These are phyloP conservation scores for Diaporthe caulivora DNA, from an alignment of 2,329 filamentous ascomycete genomes.

Conservation along the genomic window DNA sequence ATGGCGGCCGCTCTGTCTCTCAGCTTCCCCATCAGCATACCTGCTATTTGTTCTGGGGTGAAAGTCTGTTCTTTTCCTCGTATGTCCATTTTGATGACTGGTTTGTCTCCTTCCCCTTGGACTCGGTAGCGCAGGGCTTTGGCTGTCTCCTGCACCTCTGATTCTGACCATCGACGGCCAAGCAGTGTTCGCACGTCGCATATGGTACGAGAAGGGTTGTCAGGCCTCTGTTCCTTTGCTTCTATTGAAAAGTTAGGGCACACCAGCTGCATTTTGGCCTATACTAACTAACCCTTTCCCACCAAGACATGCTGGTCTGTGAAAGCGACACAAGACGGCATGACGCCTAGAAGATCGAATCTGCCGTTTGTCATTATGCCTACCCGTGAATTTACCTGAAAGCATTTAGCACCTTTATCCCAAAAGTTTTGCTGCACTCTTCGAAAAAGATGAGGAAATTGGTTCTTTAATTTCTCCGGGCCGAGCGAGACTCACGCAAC, in stretches of 20 bases:
- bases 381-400: neutral
- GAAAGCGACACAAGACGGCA: constrained; percentile 7
- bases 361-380: neutral
- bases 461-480: neutral
- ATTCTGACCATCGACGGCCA: neutral
- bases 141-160: neutral
- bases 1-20: neutral
- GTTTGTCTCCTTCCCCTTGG: neutral
- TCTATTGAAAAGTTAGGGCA: neutral
- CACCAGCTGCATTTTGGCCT: neutral
- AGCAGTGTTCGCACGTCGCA: neutral
- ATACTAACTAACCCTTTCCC: neutral
- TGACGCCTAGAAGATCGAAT: neutral
- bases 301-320: constrained; percentile 2
- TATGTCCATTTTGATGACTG: neutral
- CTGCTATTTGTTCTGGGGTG: neutral
- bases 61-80: neutral
- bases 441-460: neutral
- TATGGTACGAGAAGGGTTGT: neutral
- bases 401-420: neutral
- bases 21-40: neutral
- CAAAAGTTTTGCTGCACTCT: neutral
- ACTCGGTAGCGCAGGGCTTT: neutral
- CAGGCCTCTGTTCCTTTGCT: neutral
- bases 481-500: neutral